A percentile compares a stretch with the other conserved stretches of the same genome.
Conservation (phyloP, 1,284 basidiomycete species). For the Serendipita sp. region DNA sequence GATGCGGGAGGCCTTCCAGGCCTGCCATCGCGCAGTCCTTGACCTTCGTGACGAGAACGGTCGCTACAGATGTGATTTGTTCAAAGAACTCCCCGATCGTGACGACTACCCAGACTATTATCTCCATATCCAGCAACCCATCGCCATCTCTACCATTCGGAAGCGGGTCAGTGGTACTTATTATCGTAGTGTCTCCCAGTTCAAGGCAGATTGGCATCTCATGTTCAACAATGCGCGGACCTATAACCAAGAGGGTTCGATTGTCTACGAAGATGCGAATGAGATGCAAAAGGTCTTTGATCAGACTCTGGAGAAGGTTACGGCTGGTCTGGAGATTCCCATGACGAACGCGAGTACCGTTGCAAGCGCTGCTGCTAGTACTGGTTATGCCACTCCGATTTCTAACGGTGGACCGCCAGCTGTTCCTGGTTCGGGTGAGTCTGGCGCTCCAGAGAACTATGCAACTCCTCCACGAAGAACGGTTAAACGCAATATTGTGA, state of each 20-base stretch:
- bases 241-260: constrained; percentile 79
- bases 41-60: constrained; percentile 59
- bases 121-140: constrained; percentile 57
- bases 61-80: constrained; percentile 70
- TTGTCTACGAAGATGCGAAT: constrained; percentile 88
- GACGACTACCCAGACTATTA: constrained; percentile 91
- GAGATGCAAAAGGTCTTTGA: constrained; percentile 82
- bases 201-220: constrained; percentile 69
- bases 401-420: background rate
- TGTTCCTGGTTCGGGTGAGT: background rate
- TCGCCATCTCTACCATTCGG: constrained; percentile 77
- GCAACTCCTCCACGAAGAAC: background rate
- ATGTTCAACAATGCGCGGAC: constrained; percentile 90
- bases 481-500: background rate
- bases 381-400: background rate
- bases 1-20: constrained; percentile 76
- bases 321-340: constrained; percentile 13
- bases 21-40: constrained; percentile 67
- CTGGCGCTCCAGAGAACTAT: background rate
- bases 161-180: constrained; percentile 61
- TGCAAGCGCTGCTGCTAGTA: background rate
- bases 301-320: constrained; percentile 23
- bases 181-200: constrained; percentile 65
- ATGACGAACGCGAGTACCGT: background rate
- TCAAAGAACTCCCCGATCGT: constrained; percentile 66